Conservation (phyloP, 345 rosid species). For the Hibiscus trionum region DNA sequence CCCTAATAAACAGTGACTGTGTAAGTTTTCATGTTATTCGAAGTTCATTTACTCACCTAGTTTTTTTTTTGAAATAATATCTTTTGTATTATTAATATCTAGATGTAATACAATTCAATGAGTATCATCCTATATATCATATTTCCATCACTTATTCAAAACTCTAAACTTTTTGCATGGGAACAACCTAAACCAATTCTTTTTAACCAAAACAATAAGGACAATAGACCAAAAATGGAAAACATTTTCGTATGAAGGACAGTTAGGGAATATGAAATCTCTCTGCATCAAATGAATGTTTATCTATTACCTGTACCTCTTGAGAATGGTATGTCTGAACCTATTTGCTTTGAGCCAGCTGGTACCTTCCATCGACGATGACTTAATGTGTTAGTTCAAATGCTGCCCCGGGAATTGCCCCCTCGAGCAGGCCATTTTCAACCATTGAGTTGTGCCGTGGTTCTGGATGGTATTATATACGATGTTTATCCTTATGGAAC, state of each 20-base stretch:
- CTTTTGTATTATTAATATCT: constrained; percentile 10
- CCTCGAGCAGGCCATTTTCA: neutral
- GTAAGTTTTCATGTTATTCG: too few species aligned
- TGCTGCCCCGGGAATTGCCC: neutral
- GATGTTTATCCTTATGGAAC: neutral
- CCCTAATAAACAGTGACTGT: too few species aligned
- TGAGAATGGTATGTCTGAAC: neutral
- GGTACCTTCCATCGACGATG: neutral
- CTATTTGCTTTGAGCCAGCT: neutral
- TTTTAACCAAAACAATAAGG: neutral
- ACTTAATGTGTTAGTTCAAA: neutral
- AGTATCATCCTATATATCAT: neutral
- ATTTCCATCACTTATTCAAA: neutral
- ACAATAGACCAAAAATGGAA: neutral
- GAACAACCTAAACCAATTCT: neutral
- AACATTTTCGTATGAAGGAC: neutral
- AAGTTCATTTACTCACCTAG: too few species aligned
- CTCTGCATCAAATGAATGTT: neutral
- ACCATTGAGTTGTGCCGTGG: constrained; percentile 7
- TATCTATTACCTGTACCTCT: constrained; percentile 7
- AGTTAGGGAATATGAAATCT: neutral
- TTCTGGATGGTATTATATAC: neutral
- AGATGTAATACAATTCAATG: constrained; percentile 7
- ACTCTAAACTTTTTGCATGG: neutral
- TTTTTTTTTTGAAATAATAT: neutral